A percentile compares a stretch with the other conserved stretches of the same genome.
Evolutionary conservation across 176 grass and related monocot species (phyloP).

Genomic region (Zea mays): DNA sequence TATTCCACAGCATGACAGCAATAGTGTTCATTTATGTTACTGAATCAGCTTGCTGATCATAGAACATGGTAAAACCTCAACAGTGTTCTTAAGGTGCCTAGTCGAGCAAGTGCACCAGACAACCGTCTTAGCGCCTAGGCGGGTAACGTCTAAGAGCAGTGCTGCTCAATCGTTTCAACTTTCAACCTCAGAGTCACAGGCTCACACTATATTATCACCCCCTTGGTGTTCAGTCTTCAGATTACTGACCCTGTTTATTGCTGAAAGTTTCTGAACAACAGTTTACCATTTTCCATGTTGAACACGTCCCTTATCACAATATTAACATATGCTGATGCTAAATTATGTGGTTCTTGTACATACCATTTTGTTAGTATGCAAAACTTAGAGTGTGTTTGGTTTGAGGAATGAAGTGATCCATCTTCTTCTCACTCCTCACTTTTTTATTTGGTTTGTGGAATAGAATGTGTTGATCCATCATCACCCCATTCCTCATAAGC

Average conservation of each 20-base stretch:
- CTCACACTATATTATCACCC: background rate
- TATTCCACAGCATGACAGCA: background rate
- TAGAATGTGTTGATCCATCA: too few species aligned
- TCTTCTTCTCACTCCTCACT: too few species aligned
- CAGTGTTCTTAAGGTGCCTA: too few species aligned
- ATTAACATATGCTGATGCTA: background rate
- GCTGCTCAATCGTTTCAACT: background rate
- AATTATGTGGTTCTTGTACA: background rate
- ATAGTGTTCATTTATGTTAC: background rate
- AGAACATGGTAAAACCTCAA: background rate
- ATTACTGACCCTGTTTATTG: background rate
- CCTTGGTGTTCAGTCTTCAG: background rate
- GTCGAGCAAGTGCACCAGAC: too few species aligned
- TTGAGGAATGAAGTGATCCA: too few species aligned
- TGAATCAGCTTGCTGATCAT: background rate
- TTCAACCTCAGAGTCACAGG: background rate
- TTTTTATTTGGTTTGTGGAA: too few species aligned
- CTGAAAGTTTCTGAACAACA: slow-evolving; percentile 31
- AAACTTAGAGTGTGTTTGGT: background rate
- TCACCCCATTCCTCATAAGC: too few species aligned
- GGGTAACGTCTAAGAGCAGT: too few species aligned
- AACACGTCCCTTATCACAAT: background rate
- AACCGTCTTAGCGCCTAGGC: too few species aligned
- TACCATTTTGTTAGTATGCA: background rate
- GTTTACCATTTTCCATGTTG: slow-evolving; percentile 6